A percentile compares a stretch with the other conserved stretches of the same genome.
phyloP scores from a whole-genome alignment of 148 eudicot species.

The Selenicereus undatus region DNA sequence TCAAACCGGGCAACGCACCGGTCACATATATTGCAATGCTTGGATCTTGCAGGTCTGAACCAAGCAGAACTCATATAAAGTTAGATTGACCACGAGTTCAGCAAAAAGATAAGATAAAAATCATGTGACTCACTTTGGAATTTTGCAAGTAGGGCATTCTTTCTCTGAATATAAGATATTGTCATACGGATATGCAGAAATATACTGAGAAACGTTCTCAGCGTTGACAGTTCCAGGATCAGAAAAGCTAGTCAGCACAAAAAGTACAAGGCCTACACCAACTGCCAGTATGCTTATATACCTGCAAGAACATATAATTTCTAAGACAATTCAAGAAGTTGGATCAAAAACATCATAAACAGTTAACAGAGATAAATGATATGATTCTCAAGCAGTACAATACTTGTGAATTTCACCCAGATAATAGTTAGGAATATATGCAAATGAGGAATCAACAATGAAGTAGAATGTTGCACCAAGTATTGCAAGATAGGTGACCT shows the following conservation, averaged over 20 bases:
- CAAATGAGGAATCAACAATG: conserved; percentile 61
- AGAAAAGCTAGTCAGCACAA: conserved; percentile 83
- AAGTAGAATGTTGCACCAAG: conserved; percentile 73
- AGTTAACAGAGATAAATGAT: conserved; percentile 2
- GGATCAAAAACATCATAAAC: conserved; percentile 4
- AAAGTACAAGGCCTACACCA: conserved; percentile 79
- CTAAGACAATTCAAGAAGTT: conserved; percentile 23
- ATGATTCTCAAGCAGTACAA: conserved; percentile 10
- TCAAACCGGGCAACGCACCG: conserved; percentile 96
- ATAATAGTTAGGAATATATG: conserved; percentile 82
- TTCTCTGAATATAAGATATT: conserved; percentile 66
- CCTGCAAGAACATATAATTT: conserved; percentile 47
- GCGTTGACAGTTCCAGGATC: conserved; percentile 89
- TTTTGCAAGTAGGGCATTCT: conserved; percentile 89
- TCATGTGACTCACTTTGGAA: conserved; percentile 58
- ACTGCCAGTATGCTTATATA: conserved; percentile 73
- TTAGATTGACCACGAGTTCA: conserved; percentile 1
- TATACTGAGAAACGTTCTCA: conserved; percentile 72
- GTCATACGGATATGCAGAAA: conserved; percentile 87
- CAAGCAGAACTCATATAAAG: conserved; percentile 23
- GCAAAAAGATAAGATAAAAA: conserved; percentile 12
- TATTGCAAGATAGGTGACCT: conserved; percentile 76
- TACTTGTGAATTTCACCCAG: conserved; percentile 85
- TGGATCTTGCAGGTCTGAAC: conserved; percentile 93
- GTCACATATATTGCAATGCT: conserved; percentile 92